phyloP scores from a whole-genome alignment of 1,139 yeast species.

The Candida freyschussii region DNA sequence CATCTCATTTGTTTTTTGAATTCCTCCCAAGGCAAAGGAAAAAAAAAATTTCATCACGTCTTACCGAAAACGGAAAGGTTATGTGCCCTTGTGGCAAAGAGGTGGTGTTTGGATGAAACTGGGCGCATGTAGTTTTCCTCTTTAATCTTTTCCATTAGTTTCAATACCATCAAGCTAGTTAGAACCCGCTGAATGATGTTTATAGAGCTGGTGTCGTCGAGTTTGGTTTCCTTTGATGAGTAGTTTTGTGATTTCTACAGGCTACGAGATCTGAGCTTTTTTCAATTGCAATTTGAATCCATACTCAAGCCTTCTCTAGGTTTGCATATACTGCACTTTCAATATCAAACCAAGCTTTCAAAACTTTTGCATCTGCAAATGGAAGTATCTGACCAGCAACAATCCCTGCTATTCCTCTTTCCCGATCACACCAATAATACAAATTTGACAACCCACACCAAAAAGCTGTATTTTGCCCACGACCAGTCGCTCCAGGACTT shows the following conservation, averaged over 20 bases:
- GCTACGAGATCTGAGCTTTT: no score
- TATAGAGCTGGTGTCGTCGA: no score
- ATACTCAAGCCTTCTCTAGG: conserved; percentile 11
- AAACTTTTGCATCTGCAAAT: conserved; percentile 26
- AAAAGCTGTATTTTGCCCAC: conserved; percentile 29
- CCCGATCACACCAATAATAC: conserved; percentile 34
- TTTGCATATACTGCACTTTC: conserved; percentile 25
- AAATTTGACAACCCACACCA: conserved; percentile 36
- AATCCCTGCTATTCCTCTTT: conserved; percentile 31
- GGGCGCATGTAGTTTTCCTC: no score
- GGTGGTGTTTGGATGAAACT: no score
- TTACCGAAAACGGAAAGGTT: conserved; percentile 10
- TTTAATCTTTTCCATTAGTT: no score
- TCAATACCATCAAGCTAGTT: no score
- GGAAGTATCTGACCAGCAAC: conserved; percentile 32
- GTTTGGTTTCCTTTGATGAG: no score
- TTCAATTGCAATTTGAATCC: no score
- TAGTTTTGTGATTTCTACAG: no score
- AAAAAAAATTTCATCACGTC: conserved; percentile 7
- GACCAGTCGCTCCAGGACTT: conserved; percentile 27
- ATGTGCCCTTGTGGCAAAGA: conserved; percentile 1
- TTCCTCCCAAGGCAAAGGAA: no score
- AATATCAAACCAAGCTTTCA: conserved; percentile 21
- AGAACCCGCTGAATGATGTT: no score
- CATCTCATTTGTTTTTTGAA: no score